A percentile compares a stretch with the other conserved stretches of the same genome.
phyloP scores from a whole-genome alignment of 208 protist species.

The Trichomonas gallinae region DNA sequence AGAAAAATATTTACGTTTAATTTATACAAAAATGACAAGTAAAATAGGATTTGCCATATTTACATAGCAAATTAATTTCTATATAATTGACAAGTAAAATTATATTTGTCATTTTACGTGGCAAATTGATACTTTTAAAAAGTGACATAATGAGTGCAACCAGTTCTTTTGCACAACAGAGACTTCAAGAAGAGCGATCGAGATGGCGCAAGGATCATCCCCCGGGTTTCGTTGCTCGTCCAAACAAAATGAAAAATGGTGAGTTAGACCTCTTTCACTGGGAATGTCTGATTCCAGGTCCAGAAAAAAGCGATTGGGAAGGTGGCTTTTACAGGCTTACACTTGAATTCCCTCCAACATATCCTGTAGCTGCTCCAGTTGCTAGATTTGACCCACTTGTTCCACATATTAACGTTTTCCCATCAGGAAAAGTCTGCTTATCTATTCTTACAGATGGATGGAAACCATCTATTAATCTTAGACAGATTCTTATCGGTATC shows the following conservation, averaged over 20 bases:
- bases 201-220: conserved; percentile 6
- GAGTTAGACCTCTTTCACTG: background rate
- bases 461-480: background rate
- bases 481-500: background rate
- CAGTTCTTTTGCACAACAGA: background rate
- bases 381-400: background rate
- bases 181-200: background rate
- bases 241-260: background rate
- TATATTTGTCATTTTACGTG: no score
- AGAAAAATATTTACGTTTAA: no score
- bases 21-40: no score
- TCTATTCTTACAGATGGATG: background rate
- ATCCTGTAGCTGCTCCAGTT: background rate
- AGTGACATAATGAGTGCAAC: no score
- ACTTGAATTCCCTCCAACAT: background rate
- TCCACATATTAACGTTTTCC: conserved; percentile 6
- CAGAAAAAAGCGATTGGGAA: background rate
- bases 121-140: no score
- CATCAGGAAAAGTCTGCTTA: background rate
- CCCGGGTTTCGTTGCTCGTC: background rate
- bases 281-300: background rate
- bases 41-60: no score
- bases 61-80: no score
- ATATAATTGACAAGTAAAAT: no score
- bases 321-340: background rate